phyloP scores from a whole-genome alignment of 345 rosid genomes.

The Erucastrum elatum region DNA sequence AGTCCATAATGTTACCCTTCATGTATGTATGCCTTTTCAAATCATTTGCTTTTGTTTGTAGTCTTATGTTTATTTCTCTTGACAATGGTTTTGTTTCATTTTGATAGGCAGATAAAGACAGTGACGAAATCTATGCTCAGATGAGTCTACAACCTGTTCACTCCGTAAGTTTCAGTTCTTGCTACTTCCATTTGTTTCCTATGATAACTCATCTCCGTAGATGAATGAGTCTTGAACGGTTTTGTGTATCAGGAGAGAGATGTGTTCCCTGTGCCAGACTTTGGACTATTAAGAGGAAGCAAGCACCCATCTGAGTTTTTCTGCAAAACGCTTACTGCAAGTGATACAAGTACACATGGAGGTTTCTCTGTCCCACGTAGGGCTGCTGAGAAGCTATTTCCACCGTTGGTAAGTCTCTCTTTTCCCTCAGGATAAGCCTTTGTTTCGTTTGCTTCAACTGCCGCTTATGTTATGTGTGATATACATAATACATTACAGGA shows the following conservation, averaged over 20 bases:
- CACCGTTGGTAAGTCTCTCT: slow-evolving; percentile 63
- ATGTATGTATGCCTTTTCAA: slow-evolving; percentile 48
- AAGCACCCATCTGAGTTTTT: slow-evolving; percentile 93
- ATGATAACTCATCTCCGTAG: background rate
- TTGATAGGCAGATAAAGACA: slow-evolving; percentile 91
- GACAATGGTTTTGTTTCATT: background rate
- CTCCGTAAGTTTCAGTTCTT: slow-evolving; percentile 54
- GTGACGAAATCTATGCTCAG: slow-evolving; percentile 92
- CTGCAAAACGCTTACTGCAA: slow-evolving; percentile 95
- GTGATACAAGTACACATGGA: slow-evolving; percentile 99
- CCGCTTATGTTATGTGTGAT: background rate
- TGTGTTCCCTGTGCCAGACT: slow-evolving; percentile 83
- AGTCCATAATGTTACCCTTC: slow-evolving; percentile 87
- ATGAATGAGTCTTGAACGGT: background rate
- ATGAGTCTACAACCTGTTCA: slow-evolving; percentile 96
- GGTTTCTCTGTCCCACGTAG: slow-evolving; percentile 99
- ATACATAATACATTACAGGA: slow-evolving; percentile 50
- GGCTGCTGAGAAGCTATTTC: slow-evolving; percentile 99
- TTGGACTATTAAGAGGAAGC: slow-evolving; percentile 67
- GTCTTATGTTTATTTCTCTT: background rate
- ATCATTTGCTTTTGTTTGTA: background rate
- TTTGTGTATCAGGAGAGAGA: slow-evolving; percentile 69
- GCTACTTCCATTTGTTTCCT: background rate
- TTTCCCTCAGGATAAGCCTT: background rate
- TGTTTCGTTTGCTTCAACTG: background rate